Evolutionary conservation across 2,329 filamentous ascomycete genomes (phyloP).

Genomic region (Alternaria metachromatica): DNA sequence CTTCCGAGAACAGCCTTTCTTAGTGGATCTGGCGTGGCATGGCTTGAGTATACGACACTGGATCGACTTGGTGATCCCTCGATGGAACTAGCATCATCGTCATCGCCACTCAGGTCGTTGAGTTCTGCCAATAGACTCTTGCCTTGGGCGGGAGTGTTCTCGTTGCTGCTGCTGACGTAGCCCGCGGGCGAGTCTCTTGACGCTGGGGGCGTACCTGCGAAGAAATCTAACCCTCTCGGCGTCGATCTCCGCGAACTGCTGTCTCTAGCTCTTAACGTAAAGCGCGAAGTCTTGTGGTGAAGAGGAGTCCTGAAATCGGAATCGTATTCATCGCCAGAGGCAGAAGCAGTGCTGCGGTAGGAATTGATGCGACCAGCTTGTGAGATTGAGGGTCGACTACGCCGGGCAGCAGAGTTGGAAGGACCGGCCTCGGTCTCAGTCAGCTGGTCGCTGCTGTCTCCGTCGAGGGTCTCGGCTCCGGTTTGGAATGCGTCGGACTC

Average conservation of each 20-base stretch:
- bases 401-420: slow-evolving; percentile 32
- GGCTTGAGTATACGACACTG: slow-evolving; percentile 37
- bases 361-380: slow-evolving; percentile 68
- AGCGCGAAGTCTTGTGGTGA: slow-evolving; percentile 68
- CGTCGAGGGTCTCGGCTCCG: slow-evolving; percentile 74
- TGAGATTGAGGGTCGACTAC: slow-evolving; percentile 51
- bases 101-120: slow-evolving; percentile 77
- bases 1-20: slow-evolving; percentile 26
- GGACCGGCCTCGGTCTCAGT: slow-evolving; percentile 79
- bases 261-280: slow-evolving; percentile 74
- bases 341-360: slow-evolving; percentile 87
- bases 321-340: slow-evolving; percentile 77
- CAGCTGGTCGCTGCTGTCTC: slow-evolving; percentile 77
- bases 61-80: slow-evolving; percentile 47
- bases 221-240: slow-evolving; percentile 64
- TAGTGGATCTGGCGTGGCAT: slow-evolving; percentile 41
- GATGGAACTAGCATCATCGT: slow-evolving; percentile 57
- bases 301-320: slow-evolving; percentile 68
- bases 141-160: slow-evolving; percentile 58
- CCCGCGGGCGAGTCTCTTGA: slow-evolving; percentile 61
- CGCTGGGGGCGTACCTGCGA: slow-evolving; percentile 67
- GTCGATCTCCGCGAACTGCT: slow-evolving; percentile 62
- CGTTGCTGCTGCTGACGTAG: slow-evolving; percentile 54
- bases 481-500: slow-evolving; percentile 97
- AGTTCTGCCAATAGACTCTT: slow-evolving; percentile 93